Conservation (phyloP, 257 asterid species). For the Capsicum rhomboideum region DNA sequence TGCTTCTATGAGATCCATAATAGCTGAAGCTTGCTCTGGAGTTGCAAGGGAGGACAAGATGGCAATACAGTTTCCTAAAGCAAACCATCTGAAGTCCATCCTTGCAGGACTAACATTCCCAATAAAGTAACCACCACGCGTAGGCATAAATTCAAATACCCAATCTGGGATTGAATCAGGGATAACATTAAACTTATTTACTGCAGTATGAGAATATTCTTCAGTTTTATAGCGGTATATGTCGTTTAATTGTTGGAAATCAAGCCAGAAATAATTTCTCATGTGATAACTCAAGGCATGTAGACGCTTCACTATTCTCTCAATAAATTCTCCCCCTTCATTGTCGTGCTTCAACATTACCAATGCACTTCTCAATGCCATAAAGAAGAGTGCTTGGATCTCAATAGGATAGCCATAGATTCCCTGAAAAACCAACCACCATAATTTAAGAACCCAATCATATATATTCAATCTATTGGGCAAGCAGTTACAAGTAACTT, state of each 20-base stretch:
- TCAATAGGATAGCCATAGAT: constrained; percentile 75
- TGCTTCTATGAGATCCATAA: constrained; percentile 72
- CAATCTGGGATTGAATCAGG: constrained; percentile 79
- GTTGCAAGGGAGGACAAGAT: constrained; percentile 64
- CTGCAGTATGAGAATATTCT: constrained; percentile 78
- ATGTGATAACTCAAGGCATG: constrained; percentile 73
- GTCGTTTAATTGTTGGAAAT: constrained; percentile 63
- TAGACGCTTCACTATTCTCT: constrained; percentile 62
- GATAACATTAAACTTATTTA: constrained; percentile 65
- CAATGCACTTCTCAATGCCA: constrained; percentile 63
- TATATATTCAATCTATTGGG: neutral
- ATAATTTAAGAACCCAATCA: neutral
- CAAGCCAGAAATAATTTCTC: constrained; percentile 76
- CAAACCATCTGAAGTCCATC: constrained; percentile 80
- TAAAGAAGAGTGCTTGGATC: constrained; percentile 72
- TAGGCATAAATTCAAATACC: constrained; percentile 74
- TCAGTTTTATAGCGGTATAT: constrained; percentile 69
- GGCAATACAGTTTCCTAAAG: constrained; percentile 63
- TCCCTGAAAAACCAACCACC: constrained; percentile 36
- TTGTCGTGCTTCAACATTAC: constrained; percentile 53
- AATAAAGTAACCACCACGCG: constrained; percentile 60
- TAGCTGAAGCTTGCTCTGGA: constrained; percentile 62
- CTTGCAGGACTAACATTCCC: constrained; percentile 80
- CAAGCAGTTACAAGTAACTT: neutral
- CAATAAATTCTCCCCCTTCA: constrained; percentile 57